Base-by-base conservation (phyloP, 2,329 filamentous ascomycete genomes). In the Fusarium siculi region DNA sequence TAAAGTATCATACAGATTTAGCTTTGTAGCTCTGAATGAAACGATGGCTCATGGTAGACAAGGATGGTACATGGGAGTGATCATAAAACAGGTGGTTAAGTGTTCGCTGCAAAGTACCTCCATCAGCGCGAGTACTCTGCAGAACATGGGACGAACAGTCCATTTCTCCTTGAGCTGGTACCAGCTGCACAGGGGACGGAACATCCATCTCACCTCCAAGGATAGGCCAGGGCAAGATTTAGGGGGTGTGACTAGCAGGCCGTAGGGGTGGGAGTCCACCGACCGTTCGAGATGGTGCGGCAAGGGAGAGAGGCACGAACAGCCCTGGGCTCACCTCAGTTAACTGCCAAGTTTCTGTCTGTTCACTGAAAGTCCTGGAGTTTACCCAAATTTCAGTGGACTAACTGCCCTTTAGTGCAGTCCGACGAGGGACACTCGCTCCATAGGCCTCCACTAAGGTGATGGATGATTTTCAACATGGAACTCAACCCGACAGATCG, bases 131-230 rank as follows among this genome's bases (percentile, higher is more conserved):
- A 69, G 65, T 57, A 69, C 53, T 19, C 32, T 43, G 28, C n/a
- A 63, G 62, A 53, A 68, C 63, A 77, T 64, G 75, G 66, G 75
- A 75, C 69, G 73, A 72, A 77, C 75, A 74, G 74, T 61, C 42
- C 62, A 50, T 66, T 54, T 54, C 36, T 42, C 50, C 25, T 30
- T 12, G 59, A 63, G 63, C 50, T 63, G 54, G 64, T 72, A 64
- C 66, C 56, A 64, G 65, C 68, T 75, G 67, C 63, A 67, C 72
- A 68, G 49, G 72, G 69, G 58, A 54, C 65, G 32, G 64, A 54
- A 55, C 37, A 40, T 36, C 36, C 36, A 54, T 54, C 50, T 54
- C 23, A 18, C 50, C 36, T 46, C 44, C 63, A 58, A 62, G 42
- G 37, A 46, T 18, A 42, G 36, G 36, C n/a, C n/a, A 59, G 19